Percentiles rank a stretch among this genome's conserved stretches.
Evolutionary conservation across 495 filamentous ascomycete species (phyloP).

Genomic region (Neurospora intermedia): DNA sequence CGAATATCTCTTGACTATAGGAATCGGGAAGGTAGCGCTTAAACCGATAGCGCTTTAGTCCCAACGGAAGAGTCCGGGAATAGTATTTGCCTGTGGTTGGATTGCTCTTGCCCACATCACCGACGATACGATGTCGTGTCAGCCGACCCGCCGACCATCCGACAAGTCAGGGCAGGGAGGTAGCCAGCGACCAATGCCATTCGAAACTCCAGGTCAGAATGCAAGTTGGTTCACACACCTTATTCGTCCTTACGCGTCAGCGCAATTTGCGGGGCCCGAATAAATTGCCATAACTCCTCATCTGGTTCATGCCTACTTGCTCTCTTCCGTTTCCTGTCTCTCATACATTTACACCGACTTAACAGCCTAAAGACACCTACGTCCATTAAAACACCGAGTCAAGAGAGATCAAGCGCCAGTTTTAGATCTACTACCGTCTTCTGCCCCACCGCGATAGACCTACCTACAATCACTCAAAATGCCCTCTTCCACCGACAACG

Average conservation of each 20-base stretch:
- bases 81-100: neutral
- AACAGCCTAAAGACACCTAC: neutral
- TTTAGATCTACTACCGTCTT: neutral
- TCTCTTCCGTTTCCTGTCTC: neutral
- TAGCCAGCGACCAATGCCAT: neutral
- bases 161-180: neutral
- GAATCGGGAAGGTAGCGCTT: neutral
- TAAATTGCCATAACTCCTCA: neutral
- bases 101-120: neutral
- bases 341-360: neutral
- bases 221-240: neutral
- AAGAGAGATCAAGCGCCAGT: neutral
- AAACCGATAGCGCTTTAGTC: neutral
- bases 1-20: neutral
- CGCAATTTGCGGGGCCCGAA: neutral
- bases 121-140: neutral
- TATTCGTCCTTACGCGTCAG: neutral
- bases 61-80: neutral
- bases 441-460: neutral
- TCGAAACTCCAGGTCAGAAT: neutral
- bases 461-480: slow-evolving; percentile 5
- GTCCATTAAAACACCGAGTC: neutral
- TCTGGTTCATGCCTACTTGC: neutral
- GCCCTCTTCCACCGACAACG: slow-evolving; percentile 11
- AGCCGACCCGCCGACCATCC: neutral